phyloP scores from a whole-genome alignment of 2,329 filamentous ascomycete genomes.

The Pochonia chlamydosporia region DNA sequence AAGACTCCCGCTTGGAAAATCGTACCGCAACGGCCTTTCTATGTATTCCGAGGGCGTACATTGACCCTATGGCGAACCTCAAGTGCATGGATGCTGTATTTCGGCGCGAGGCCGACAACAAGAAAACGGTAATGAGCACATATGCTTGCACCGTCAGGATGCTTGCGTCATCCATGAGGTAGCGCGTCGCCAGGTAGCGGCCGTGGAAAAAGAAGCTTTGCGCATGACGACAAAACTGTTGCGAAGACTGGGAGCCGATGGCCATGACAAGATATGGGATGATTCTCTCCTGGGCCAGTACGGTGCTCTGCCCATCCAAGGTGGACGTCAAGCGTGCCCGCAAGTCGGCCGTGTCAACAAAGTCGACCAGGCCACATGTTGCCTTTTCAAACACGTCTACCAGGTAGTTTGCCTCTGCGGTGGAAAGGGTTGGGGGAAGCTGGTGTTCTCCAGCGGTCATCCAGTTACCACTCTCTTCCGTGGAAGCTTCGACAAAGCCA shows the following conservation, averaged over 20 bases:
- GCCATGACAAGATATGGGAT: conserved; percentile 13
- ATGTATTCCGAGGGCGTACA: conserved; percentile 51
- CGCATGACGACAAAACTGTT: conserved; percentile 17
- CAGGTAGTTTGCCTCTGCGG: neutral
- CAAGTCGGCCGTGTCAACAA: too few relatives aligned
- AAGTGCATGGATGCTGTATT: conserved; percentile 60
- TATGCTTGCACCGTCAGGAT: conserved; percentile 46
- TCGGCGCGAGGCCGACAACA: conserved; percentile 51
- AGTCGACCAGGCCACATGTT: neutral
- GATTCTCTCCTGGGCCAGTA: too few relatives aligned
- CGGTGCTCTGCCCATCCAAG: too few relatives aligned
- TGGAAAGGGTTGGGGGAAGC: neutral
- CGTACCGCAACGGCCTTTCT: conserved; percentile 15
- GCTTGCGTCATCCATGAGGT: conserved; percentile 42
- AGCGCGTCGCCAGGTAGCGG: conserved; percentile 16
- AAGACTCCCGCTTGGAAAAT: conserved; percentile 14
- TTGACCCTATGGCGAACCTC: conserved; percentile 51
- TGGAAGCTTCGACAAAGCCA: neutral
- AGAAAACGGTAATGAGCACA: conserved; percentile 52
- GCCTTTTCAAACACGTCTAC: neutral
- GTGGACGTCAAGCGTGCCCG: too few relatives aligned
- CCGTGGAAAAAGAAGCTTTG: conserved; percentile 21
- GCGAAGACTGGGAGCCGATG: conserved; percentile 18
- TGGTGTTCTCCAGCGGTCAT: neutral
- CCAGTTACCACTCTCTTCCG: neutral